Base-by-base conservation (phyloP, 2,329 filamentous ascomycete genomes). In the Aspergillus sergii region DNA sequence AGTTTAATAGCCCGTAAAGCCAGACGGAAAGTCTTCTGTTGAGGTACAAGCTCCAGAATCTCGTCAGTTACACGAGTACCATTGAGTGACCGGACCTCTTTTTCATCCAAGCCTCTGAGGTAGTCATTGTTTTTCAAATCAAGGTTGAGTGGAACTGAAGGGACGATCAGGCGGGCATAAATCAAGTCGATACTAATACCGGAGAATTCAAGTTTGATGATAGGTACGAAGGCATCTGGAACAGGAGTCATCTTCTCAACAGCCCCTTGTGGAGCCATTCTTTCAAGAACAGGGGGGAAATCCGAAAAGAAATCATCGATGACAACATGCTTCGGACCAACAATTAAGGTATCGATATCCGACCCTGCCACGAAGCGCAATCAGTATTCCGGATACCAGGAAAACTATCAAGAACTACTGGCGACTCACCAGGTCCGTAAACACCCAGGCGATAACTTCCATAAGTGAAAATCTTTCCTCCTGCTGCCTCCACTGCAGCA, bases 101-200 rank as follows among this genome's bases (percentile, higher is more conserved):
- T 87, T 69, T 97, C 93, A 73, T 95, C 92, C 54, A 98, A 81
- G 7, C 94, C 95, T 60, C 93, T 89, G 58, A 99, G 82, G 55
- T 97, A 85, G 68, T 89, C 89, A 69, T 93, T 94, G 76, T 97
- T 93, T 64, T 90, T 91, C 59, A 98, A 82, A 60, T 90, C 88
- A 65, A 95, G 86, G 64, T 91, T 85, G 57, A 88, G 84, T 30
- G 91, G 89, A 67, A 96, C 85, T 69, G 92, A 86, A 69, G 88
- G 87, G 68, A 93, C 81, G 64, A 89, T 82, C 68, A 96, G 87
- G 60, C 91, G 86, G 68, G 91, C 91, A 79, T 94, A 93, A 75
- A 98, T 96, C 69, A 99, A 81, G 84, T 99, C 95, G 75, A 99
- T 96, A 76, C 92, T 95, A 75, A 99, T 96, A 57, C 90, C 92